A percentile compares a stretch with the other conserved stretches of the same genome.
Conservation (phyloP, 2,329 filamentous ascomycete genomes). For the Diatrype stigma region DNA sequence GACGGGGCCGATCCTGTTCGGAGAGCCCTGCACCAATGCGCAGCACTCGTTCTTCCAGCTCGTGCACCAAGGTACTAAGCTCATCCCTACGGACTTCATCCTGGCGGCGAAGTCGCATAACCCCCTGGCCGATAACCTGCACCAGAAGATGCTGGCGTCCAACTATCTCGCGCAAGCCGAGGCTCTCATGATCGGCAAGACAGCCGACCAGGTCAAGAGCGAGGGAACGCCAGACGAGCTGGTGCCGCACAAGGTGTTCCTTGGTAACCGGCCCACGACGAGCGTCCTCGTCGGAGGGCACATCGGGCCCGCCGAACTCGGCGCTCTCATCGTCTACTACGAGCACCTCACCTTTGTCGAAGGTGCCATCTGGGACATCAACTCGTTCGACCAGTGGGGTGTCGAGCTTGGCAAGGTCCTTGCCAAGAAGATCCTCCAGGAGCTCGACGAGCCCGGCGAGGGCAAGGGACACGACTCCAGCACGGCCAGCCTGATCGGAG, state of each 20-base stretch:
- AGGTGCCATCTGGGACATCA: constrained; percentile 98
- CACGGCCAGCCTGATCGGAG: constrained; percentile 83
- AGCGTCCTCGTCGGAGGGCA: constrained; percentile 84
- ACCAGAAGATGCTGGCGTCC: constrained; percentile 93
- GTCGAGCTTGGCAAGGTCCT: constrained; percentile 96
- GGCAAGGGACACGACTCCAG: constrained; percentile 76
- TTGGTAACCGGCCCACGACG: constrained; percentile 95
- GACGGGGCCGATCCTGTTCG: constrained; percentile 92
- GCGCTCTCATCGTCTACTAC: constrained; percentile 96
- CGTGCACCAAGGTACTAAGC: constrained; percentile 97
- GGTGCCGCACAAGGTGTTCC: constrained; percentile 98
- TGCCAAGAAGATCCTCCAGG: constrained; percentile 83
- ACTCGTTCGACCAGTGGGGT: constrained; percentile 99
- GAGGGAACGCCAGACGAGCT: constrained; percentile 71
- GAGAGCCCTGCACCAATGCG: constrained; percentile 96
- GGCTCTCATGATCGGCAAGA: constrained; percentile 88
- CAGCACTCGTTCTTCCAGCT: constrained; percentile 99
- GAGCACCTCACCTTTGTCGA: constrained; percentile 98
- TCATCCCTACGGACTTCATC: constrained; percentile 98
- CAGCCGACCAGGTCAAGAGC: constrained; percentile 70
- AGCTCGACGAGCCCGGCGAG: constrained; percentile 76
- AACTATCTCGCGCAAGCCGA: constrained; percentile 90
- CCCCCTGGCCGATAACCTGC: constrained; percentile 83
- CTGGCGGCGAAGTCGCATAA: constrained; percentile 95
- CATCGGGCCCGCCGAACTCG: constrained; percentile 91